Conservation (phyloP, 2,329 filamentous ascomycete genomes). For the Fusarium udum region DNA sequence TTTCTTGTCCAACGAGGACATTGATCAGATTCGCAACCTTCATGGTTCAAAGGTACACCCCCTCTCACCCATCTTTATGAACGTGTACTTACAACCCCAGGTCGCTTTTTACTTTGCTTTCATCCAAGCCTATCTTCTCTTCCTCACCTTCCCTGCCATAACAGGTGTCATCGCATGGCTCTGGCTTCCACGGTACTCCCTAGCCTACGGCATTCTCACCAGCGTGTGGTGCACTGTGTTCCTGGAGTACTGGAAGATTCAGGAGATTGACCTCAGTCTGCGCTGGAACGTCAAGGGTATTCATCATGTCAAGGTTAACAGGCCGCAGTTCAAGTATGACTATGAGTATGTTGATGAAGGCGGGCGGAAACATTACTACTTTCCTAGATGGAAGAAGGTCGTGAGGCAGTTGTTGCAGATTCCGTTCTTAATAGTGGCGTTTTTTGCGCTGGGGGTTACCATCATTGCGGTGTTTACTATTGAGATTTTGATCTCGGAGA, state of each 20-base stretch:
- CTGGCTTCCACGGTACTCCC: conserved; percentile 74
- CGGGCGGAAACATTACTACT: conserved; percentile 69
- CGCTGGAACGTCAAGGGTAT: conserved; percentile 79
- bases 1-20: conserved; percentile 59
- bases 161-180: conserved; percentile 76
- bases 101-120: conserved; percentile 88
- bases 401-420: conserved; percentile 73
- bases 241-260: conserved; percentile 82
- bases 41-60: conserved; percentile 65
- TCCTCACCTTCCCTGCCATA: conserved; percentile 74
- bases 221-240: conserved; percentile 78
- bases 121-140: conserved; percentile 77
- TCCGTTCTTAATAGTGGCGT: conserved; percentile 71
- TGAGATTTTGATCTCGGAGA: conserved; percentile 79
- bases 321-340: conserved; percentile 72
- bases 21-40: conserved; percentile 69
- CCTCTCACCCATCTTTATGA: rapidly evolving
- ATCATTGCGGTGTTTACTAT: conserved; percentile 77
- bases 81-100: conserved; percentile 41
- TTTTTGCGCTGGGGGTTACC: conserved; percentile 68
- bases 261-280: conserved; percentile 75
- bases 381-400: conserved; percentile 72
- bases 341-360: conserved; percentile 69
- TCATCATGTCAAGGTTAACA: conserved; percentile 70
- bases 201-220: conserved; percentile 72